A percentile compares a stretch with the other conserved stretches of the same genome.
These are phyloP conservation scores for Wilhelminamyces savonicus DNA, from an alignment of 805 yeast genomes.

Conservation along the genomic window DNA sequence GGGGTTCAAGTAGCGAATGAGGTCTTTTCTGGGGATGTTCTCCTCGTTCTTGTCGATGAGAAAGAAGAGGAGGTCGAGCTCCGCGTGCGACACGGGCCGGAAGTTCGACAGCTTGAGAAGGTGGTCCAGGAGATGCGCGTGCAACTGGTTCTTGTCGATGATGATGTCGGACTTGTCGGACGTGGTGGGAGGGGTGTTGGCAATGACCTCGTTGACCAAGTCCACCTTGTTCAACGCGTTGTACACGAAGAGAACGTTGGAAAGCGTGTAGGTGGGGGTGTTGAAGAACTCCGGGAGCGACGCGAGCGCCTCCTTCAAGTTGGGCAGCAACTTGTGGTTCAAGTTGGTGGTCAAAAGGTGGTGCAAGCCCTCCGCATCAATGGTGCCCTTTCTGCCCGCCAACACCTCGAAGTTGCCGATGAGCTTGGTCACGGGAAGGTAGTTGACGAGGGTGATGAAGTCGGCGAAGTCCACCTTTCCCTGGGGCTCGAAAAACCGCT, in stretches of 20 bases:
- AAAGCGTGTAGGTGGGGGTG: conserved; percentile 22
- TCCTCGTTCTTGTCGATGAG: conserved; percentile 31
- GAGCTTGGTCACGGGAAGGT: conserved; percentile 39
- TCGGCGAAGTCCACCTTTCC: conserved; percentile 33
- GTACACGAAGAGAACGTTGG: conserved; percentile 35
- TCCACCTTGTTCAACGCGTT: conserved; percentile 36
- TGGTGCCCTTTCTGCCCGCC: conserved; percentile 24
- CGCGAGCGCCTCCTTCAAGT: conserved; percentile 28
- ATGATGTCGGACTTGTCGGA: conserved; percentile 35
- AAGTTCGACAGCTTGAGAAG: conserved; percentile 37
- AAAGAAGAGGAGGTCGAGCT: conserved; percentile 35
- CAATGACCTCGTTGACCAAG: conserved; percentile 39
- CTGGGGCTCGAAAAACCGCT: conserved; percentile 32
- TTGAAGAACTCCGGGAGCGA: conserved; percentile 31
- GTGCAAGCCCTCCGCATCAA: conserved; percentile 24
- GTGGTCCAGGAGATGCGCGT: conserved; percentile 37
- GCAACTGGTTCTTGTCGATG: conserved; percentile 35
- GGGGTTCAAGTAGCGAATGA: conserved; percentile 53
- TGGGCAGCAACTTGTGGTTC: conserved; percentile 34
- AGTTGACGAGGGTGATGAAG: conserved; percentile 34
- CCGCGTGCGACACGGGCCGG: conserved; percentile 33
- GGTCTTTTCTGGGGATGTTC: conserved; percentile 34
- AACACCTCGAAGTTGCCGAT: conserved; percentile 37
- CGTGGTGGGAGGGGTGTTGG: conserved; percentile 39
- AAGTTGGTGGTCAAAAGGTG: conserved; percentile 30